Base-by-base conservation (phyloP, 805 yeast species). In the Nakazawaea sp. region DNA sequence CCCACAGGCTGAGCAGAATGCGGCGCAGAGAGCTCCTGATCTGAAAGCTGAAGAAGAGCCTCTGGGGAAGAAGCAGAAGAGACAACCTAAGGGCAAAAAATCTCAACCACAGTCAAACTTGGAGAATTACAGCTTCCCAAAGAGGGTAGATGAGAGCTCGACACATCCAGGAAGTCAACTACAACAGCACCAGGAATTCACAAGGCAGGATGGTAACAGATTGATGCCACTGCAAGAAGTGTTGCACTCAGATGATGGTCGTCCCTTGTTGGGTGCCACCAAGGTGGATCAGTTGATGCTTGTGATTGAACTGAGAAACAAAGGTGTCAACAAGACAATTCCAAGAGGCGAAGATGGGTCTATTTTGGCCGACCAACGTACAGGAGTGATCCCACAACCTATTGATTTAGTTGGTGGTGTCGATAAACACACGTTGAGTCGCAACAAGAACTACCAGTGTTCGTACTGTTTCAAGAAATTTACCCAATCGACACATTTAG, bases 231-330 rank as follows among this genome's bases (percentile, higher is more conserved):
- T 69, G 0, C 72, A 66, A 40, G 72, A 68, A 34, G 58, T 66
- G 32, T 59, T 62, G 16, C 64, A 63, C 32, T 51, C 72, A 3
- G 83, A 78, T 31, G 84, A 78, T 46, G 80, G 81, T 1, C 61
- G 84, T 35, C 86, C 88, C 3, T 60, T 81, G 17, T 56, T 86
- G 5, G 96, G 96, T 2, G 87, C 89, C 3, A 89, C 96, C 1
- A 84, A 84, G 52, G 85, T 89, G 19, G 97, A 89, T 59, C 94
- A 82, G 50, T 63, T 89, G 50, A 87, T 89, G 96, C 66, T 89
- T 33, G 84, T 87, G 27, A 82, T 89, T 37, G 95, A 89, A 56
- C 95, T 96, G 1, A 70, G 95, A 35, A 83, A 81, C 42, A 81
- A 83, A 45, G 84, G 89, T 7, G 67, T 80, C 18, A 75, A 74